Conservation (phyloP, 2,329 filamentous ascomycete genomes). For the Graphiopsis chlorocephala region DNA sequence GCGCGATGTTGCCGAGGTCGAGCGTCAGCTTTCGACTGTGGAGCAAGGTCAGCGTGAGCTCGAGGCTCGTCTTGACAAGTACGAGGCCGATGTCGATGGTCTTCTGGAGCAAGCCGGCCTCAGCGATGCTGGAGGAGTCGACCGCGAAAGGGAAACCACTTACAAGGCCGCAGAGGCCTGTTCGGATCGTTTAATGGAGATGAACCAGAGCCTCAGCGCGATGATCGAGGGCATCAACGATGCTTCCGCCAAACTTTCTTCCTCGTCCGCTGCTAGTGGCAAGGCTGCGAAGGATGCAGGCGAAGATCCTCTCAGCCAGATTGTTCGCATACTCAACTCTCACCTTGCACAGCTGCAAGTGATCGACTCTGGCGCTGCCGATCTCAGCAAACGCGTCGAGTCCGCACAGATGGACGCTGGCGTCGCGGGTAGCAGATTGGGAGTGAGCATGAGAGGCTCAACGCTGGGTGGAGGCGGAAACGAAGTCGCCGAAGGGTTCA, state of each 20-base stretch:
- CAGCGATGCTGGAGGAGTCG: conserved; percentile 63
- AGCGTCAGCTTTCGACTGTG: conserved; percentile 83
- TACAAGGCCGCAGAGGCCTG: conserved; percentile 91
- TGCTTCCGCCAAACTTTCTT: conserved; percentile 75
- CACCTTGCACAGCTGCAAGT: conserved; percentile 89
- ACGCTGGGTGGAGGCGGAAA: neutral
- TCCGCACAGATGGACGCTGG: conserved; percentile 73
- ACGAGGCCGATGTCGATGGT: conserved; percentile 87
- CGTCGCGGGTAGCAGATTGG: conserved; percentile 10
- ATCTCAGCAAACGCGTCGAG: conserved; percentile 77
- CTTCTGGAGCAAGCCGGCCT: conserved; percentile 74
- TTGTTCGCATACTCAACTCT: conserved; percentile 90
- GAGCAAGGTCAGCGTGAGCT: conserved; percentile 93
- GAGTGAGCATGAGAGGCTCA: conserved; percentile 9
- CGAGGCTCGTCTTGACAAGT: conserved; percentile 81
- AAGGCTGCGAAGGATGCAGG: conserved; percentile 75
- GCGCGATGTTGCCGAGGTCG: conserved; percentile 87
- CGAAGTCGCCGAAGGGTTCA: conserved; percentile 13
- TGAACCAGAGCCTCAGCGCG: conserved; percentile 85
- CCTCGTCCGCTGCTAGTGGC: conserved; percentile 35
- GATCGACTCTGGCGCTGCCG: conserved; percentile 82
- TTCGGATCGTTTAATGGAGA: conserved; percentile 84
- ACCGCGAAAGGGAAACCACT: conserved; percentile 92
- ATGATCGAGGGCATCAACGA: conserved; percentile 99
- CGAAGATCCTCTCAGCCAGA: conserved; percentile 75